phyloP scores from a whole-genome alignment of 441 rosid species.

The Gossypium davidsonii region DNA sequence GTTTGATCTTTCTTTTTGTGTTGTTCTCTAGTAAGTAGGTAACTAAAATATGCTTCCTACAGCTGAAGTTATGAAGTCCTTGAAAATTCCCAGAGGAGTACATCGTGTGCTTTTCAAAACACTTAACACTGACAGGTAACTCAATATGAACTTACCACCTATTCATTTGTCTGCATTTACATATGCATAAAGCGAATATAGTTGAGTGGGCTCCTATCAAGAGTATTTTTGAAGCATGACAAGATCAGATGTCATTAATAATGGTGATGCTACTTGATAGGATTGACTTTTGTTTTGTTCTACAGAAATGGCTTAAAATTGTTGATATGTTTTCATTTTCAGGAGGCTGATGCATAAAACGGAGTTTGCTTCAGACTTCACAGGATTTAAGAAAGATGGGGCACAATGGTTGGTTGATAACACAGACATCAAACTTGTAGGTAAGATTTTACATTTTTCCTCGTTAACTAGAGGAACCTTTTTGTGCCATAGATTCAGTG shows the following conservation, averaged over 20 bases:
- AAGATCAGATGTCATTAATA: not conserved
- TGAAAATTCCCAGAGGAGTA: constrained; percentile 46
- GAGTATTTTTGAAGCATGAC: not conserved
- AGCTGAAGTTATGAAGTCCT: constrained; percentile 53
- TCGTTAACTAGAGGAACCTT: not conserved
- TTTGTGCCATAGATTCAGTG: too few relatives aligned
- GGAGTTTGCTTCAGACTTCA: not conserved
- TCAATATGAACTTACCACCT: not conserved
- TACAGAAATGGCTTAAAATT: not conserved
- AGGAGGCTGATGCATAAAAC: not conserved
- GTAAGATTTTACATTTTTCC: not conserved
- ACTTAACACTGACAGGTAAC: constrained; percentile 50
- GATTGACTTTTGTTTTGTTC: not conserved
- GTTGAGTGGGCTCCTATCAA: not conserved
- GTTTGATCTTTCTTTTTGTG: not conserved
- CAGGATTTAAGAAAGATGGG: constrained; percentile 11
- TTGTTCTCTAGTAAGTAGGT: not conserved
- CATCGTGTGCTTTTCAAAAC: constrained; percentile 56
- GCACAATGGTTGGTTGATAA: not conserved
- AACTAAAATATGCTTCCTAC: constrained; percentile 9
- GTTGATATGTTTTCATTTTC: not conserved
- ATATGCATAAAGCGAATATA: not conserved
- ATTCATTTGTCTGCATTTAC: not conserved
- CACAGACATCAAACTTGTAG: not conserved
- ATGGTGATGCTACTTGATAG: too few relatives aligned